Evolutionary conservation across 2,329 filamentous ascomycete species (phyloP).

Genomic region (Pseudogymnoascus sp.): DNA sequence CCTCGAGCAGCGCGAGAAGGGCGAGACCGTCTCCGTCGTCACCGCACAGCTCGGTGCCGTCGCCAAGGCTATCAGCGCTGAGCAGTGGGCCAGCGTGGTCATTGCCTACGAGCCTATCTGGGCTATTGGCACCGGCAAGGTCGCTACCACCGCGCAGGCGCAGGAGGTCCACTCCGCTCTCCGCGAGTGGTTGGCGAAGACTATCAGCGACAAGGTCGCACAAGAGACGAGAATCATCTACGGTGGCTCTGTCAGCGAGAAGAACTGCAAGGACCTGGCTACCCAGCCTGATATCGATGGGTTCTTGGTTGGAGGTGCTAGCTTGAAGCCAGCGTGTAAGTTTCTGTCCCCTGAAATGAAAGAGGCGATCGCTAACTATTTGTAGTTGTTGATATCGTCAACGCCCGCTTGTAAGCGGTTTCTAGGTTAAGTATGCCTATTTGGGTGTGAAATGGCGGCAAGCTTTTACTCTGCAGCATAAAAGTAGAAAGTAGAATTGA

Average conservation of each 20-base stretch:
- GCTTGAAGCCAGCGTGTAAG: conserved; percentile 92
- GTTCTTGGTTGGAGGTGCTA: conserved; percentile 93
- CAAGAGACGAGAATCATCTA: conserved; percentile 92
- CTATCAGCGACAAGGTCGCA: conserved; percentile 67
- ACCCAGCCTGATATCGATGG: conserved; percentile 95
- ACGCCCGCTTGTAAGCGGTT: conserved; percentile 39
- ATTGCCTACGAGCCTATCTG: conserved; percentile 99
- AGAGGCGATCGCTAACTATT: conserved; percentile 12
- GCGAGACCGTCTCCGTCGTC: conserved; percentile 79
- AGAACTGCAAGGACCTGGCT: conserved; percentile 91
- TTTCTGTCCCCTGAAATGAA: conserved; percentile 20
- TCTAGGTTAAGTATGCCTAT: not conserved
- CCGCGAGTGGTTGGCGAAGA: conserved; percentile 75
- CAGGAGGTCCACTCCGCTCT: conserved; percentile 93
- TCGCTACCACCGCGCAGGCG: conserved; percentile 80
- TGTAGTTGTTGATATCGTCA: conserved; percentile 61
- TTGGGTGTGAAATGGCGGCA: not conserved
- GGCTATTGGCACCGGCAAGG: conserved; percentile 90
- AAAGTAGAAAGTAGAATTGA: conserved; percentile 1
- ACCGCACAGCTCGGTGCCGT: conserved; percentile 80
- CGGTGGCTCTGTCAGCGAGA: conserved; percentile 92
- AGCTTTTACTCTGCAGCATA: conserved; percentile 1
- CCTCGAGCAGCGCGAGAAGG: conserved; percentile 81
- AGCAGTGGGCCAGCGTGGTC: conserved; percentile 92
- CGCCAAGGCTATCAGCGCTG: conserved; percentile 54